Base-by-base conservation (phyloP, 345 rosid species). In the Fremontodendron californicum region DNA sequence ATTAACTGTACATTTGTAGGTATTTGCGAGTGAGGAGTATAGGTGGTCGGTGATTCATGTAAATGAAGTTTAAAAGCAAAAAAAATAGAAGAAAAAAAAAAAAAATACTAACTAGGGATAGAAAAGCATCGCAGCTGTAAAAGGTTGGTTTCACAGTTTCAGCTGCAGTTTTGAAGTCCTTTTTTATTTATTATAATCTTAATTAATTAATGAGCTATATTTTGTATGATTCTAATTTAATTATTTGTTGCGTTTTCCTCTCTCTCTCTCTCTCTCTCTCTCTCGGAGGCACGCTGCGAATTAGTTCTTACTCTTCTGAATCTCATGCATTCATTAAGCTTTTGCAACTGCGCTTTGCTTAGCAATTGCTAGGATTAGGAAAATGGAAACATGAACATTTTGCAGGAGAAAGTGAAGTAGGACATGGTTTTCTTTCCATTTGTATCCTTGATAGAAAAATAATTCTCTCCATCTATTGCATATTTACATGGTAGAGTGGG, bases 1-100 rank as follows among this genome's bases (percentile, higher is more conserved):
- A 25, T 57, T 73, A 80, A 63, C 40, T 87, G 90, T 88, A 88
- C 77, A 89, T 86, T 84, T 86, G 93, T 89, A 89, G 91, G 85
- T 88, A 86, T 84, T 78, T 46, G 84, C 77, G 79, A 82, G 62
- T 80, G 78, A 81, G 74, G 40, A 81, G 83, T 82, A 87, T 83
- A 87, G 88, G 77, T 80, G n/a, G n/a, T n/a, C n/a, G n/a, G n/a
- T 80, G 58, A 73, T 58, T 48, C 71, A 46, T 82, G 85, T 82
- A 82, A 78, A 78, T 75, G 69, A 46, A 62, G 67, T 43, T 16
- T 12, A 9, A 61, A 46, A 48, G 6, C 16, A 54, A 31, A 52
- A 23, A 77, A 71, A 61, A n/a, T 0, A 8, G n/a, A 15, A 64
- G n/a, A 76, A 58, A 75, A 78, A 77, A 65, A 77, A 71, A 76